phyloP scores from a whole-genome alignment of 306 rosid species.

The Vigna reflexopilosa region DNA sequence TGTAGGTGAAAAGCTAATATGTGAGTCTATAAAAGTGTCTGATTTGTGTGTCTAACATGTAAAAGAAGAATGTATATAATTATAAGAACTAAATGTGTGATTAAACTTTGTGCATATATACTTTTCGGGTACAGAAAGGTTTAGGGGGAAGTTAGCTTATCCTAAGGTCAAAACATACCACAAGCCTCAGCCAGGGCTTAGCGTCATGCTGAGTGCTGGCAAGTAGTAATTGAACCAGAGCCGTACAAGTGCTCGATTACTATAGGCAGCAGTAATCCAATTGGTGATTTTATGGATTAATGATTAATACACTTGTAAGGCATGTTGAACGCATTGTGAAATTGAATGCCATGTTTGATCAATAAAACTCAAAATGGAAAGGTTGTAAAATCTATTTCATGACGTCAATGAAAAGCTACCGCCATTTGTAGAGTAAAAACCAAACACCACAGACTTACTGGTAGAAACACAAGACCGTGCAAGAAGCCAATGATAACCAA shows the following conservation, averaged over 20 bases:
- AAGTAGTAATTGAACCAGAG: not conserved
- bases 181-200: constrained; percentile 25
- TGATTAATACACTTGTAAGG: not conserved
- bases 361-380: constrained; percentile 32
- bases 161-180: constrained; percentile 11
- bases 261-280: constrained; percentile 2
- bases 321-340: not conserved
- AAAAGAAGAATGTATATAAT: no score
- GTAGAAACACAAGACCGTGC: constrained; percentile 94
- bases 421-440: constrained; percentile 32
- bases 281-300: constrained; percentile 14
- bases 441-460: constrained; percentile 63
- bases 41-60: no score
- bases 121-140: not conserved
- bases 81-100: no score
- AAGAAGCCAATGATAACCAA: constrained; percentile 94
- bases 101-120: not conserved
- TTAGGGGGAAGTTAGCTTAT: constrained; percentile 8
- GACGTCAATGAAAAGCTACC: not conserved
- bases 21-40: no score
- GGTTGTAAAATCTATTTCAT: not conserved
- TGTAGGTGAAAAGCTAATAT: no score
- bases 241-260: not conserved
- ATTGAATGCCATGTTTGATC: constrained; percentile 17
- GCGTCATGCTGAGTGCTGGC: not conserved